Evolutionary conservation across 1,284 basidiomycete genomes (phyloP).

Genomic region (Ustilago shanxiensis): DNA sequence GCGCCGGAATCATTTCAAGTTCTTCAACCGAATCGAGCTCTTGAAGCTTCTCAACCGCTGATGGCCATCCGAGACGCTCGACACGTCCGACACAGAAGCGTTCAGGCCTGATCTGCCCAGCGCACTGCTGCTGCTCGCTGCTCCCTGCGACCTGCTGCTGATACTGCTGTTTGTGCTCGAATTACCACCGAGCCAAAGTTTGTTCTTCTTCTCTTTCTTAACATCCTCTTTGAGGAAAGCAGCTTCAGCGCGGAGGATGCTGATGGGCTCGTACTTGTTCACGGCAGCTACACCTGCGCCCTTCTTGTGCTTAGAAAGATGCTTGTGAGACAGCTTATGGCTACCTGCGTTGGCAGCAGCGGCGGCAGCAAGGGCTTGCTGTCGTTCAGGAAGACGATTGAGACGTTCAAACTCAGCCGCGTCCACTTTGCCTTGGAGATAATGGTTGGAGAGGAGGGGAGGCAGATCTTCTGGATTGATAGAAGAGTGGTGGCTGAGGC

Average conservation of each 20-base stretch:
- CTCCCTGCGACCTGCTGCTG: conserved; percentile 7
- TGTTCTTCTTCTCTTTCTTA: conserved; percentile 26
- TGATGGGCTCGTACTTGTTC: conserved; percentile 41
- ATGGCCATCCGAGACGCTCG: conserved; percentile 16
- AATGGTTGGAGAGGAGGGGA: conserved; percentile 45
- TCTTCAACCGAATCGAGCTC: conserved; percentile 34
- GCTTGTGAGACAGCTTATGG: conserved; percentile 27
- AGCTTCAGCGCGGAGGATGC: conserved; percentile 47
- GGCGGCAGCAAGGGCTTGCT: conserved; percentile 21
- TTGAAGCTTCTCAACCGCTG: conserved; percentile 40
- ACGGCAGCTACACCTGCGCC: background rate
- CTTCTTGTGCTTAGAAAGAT: conserved; percentile 38
- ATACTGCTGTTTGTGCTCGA: conserved; percentile 21
- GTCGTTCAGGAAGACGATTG: conserved; percentile 35
- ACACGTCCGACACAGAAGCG: conserved; percentile 31
- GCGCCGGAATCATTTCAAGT: conserved; percentile 13
- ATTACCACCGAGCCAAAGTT: conserved; percentile 10
- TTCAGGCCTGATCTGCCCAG: conserved; percentile 1
- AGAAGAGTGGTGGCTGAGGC: background rate
- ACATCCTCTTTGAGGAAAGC: conserved; percentile 37
- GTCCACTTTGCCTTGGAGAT: conserved; percentile 38
- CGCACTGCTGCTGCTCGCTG: background rate
- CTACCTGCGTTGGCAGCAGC: conserved; percentile 12
- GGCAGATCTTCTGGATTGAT: conserved; percentile 42
- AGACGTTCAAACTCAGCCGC: conserved; percentile 33